Conservation (phyloP, 1,139 yeast species). For the Kodamaea alishanica region DNA sequence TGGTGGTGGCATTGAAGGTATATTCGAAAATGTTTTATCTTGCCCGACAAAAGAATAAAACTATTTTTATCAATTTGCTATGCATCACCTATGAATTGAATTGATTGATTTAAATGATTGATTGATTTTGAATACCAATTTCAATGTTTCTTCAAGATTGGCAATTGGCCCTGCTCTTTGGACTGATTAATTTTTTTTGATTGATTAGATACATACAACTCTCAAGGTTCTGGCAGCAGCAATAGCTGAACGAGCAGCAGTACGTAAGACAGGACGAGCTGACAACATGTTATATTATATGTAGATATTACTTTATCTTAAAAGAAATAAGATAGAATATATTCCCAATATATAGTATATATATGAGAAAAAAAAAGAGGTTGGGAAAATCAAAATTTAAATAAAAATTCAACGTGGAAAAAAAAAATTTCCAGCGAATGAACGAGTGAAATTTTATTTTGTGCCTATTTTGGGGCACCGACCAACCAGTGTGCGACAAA, state of each 20-base stretch:
- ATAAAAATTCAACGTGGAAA: conserved; percentile 8
- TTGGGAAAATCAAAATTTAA: conserved; percentile 5
- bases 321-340: conserved; percentile 7
- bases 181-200: neutral
- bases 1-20: no score
- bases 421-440: neutral
- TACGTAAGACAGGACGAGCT: conserved; percentile 78
- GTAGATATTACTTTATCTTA: conserved; percentile 8
- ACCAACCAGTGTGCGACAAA: conserved; percentile 8
- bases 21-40: no score
- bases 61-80: no score
- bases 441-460: neutral
- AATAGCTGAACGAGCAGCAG: conserved; percentile 75
- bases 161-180: neutral
- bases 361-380: conserved; percentile 5
- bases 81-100: no score
- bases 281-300: conserved; percentile 53
- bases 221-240: conserved; percentile 62
- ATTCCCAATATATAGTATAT: conserved; percentile 7
- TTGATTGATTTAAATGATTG: no score
- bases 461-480: conserved; percentile 1
- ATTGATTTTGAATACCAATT: no score
- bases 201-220: conserved; percentile 52
- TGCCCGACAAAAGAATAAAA: no score
- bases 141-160: no score